Evolutionary conservation across 2,329 filamentous ascomycete genomes (phyloP).

Genomic region (Pezicula radicicola): DNA sequence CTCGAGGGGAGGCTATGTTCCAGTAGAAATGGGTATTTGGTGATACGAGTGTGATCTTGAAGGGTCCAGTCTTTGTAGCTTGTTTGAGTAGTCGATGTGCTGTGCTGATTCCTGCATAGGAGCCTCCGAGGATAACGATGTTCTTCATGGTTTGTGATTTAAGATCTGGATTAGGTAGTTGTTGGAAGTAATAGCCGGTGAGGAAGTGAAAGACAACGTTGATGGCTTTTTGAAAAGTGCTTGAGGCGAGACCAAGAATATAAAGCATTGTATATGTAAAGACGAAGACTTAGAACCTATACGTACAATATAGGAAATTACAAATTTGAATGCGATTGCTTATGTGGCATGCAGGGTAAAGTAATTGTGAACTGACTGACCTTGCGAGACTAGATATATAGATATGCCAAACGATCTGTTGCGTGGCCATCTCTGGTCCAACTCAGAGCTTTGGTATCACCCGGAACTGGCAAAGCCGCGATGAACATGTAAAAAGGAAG

Average conservation of each 20-base stretch:
- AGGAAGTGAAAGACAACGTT: conserved; percentile 2
- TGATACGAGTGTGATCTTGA: conserved; percentile 52
- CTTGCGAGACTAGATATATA: not conserved
- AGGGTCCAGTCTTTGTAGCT: conserved; percentile 26
- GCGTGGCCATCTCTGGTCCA: not conserved
- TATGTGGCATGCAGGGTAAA: not conserved
- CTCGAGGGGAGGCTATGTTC: conserved; percentile 45
- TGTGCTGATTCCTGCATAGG: conserved; percentile 25
- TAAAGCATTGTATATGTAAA: conserved; percentile 7
- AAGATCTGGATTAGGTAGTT: conserved; percentile 1
- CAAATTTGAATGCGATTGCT: too few species aligned
- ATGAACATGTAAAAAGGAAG: not conserved
- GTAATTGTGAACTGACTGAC: not conserved
- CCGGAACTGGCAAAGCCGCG: not conserved
- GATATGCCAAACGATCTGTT: not conserved
- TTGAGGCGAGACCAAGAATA: conserved; percentile 4
- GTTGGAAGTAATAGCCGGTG: conserved; percentile 3
- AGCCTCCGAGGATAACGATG: conserved; percentile 29
- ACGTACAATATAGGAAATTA: not conserved
- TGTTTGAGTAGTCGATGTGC: conserved; percentile 30
- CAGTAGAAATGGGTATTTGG: conserved; percentile 49
- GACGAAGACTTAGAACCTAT: not conserved
- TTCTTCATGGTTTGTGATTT: conserved; percentile 20
- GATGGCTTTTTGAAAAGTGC: not conserved
- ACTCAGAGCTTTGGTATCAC: not conserved